Conservation (phyloP, 2,329 filamentous ascomycete genomes). For the Teratosphaeria zuluensis region DNA sequence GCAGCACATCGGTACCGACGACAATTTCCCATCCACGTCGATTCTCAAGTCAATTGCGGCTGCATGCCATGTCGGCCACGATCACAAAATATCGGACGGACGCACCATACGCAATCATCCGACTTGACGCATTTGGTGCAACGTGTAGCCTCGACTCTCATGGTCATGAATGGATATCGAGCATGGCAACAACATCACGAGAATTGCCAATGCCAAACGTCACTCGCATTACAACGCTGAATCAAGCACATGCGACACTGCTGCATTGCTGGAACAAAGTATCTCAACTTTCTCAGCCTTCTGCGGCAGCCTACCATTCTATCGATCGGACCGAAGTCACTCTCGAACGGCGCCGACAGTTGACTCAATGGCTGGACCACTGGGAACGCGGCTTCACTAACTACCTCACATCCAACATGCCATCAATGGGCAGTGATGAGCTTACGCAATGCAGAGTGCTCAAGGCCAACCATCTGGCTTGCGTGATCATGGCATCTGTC, state of each 20-base stretch:
- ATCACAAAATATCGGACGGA: neutral
- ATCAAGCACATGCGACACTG: conserved; percentile 24
- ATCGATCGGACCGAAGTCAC: neutral
- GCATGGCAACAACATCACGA: conserved; percentile 5
- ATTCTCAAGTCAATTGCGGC: neutral
- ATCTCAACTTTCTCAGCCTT: neutral
- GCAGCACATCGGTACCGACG: neutral
- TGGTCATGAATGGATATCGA: neutral
- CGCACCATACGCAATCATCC: neutral
- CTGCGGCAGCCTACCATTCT: neutral
- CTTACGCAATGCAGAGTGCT: conserved; percentile 20
- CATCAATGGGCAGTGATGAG: conserved; percentile 18
- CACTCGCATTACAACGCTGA: conserved; percentile 16
- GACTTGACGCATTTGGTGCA: neutral
- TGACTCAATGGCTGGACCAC: conserved; percentile 22
- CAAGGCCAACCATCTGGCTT: conserved; percentile 25
- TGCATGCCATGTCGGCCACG: neutral
- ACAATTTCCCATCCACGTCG: neutral
- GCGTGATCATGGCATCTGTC: conserved; percentile 21
- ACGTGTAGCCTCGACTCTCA: neutral
- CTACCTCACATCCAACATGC: conserved; percentile 18
- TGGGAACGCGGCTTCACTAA: conserved; percentile 24
- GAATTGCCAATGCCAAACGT: conserved; percentile 24
- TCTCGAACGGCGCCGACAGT: conserved; percentile 10
- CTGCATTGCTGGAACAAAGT: conserved; percentile 22